Evolutionary conservation across 2,329 filamentous ascomycete genomes (phyloP).

Genomic region (Colletotrichum spinosum): DNA sequence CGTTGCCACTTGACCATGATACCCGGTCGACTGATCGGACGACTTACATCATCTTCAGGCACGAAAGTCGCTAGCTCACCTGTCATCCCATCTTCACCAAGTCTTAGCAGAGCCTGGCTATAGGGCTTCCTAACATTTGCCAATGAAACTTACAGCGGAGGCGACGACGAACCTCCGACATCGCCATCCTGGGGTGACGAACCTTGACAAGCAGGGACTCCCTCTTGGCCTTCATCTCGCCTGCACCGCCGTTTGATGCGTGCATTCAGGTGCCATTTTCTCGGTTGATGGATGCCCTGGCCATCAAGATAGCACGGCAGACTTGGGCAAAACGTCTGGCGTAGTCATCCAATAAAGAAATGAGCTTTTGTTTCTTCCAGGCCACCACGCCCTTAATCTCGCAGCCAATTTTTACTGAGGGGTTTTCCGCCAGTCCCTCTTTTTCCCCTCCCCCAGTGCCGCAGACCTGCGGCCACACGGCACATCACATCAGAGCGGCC

Average conservation of each 20-base stretch:
- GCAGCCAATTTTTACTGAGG: constrained; percentile 13
- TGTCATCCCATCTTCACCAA: constrained; percentile 18
- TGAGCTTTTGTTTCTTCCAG: constrained; percentile 24
- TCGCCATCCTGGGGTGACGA: constrained; percentile 17
- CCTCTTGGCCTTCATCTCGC: constrained; percentile 3
- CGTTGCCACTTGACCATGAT: constrained; percentile 15
- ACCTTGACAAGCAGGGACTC: constrained; percentile 10
- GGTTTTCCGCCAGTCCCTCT: constrained; percentile 21
- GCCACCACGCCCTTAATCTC: constrained; percentile 30
- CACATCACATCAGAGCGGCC: constrained; percentile 20
- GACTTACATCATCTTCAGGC: constrained; percentile 21
- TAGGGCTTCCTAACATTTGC: constrained; percentile 1
- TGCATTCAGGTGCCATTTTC: constrained; percentile 7
- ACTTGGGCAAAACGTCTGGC: constrained; percentile 1
- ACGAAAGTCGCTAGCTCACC: background rate
- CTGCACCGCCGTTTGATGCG: constrained; percentile 1
- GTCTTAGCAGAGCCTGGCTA: background rate
- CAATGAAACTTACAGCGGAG: constrained; percentile 29
- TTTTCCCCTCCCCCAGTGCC: constrained; percentile 11
- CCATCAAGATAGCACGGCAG: constrained; percentile 1
- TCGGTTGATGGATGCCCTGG: constrained; percentile 14
- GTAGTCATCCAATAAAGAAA: constrained; percentile 17
- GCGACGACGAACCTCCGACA: constrained; percentile 1
- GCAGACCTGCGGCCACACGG: constrained; percentile 24
- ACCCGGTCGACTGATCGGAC: constrained; percentile 10